Evolutionary conservation across 352 stramenopile species (phyloP).

Genomic region (Globisporangium abappressorium): DNA sequence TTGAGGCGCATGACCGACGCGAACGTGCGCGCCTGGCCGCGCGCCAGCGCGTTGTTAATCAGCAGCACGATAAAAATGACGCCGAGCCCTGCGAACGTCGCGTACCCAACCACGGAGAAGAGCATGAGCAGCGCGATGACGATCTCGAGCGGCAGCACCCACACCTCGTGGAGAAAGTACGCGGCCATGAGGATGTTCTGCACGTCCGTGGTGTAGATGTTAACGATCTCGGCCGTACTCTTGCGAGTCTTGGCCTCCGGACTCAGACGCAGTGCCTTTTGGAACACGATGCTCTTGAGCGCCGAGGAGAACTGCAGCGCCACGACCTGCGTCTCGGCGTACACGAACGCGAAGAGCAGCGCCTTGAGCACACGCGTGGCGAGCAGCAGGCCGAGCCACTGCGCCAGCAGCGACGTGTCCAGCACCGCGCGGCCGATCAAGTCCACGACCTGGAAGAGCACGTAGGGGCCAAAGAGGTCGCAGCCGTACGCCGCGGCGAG

Average conservation of each 20-base stretch:
- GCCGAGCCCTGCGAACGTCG: slow-evolving; percentile 38
- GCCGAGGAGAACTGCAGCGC: slow-evolving; percentile 60
- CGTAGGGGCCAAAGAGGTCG: slow-evolving; percentile 56
- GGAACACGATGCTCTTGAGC: slow-evolving; percentile 73
- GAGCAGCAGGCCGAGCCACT: slow-evolving; percentile 66
- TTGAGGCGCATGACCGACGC: slow-evolving; percentile 36
- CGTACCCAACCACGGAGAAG: slow-evolving; percentile 46
- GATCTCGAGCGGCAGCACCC: slow-evolving; percentile 55
- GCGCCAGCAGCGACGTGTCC: slow-evolving; percentile 30
- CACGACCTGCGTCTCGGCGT: slow-evolving; percentile 56
- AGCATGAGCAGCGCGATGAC: slow-evolving; percentile 46
- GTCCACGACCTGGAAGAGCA: slow-evolving; percentile 58
- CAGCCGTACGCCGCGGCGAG: slow-evolving; percentile 42
- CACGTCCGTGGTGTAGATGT: slow-evolving; percentile 64
- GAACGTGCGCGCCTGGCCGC: slow-evolving; percentile 30
- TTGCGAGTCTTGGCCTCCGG: slow-evolving; percentile 27
- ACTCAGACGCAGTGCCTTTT: slow-evolving; percentile 60
- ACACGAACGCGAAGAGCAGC: slow-evolving; percentile 60
- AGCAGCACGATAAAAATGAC: slow-evolving; percentile 39
- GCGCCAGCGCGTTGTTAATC: slow-evolving; percentile 42
- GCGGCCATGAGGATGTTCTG: slow-evolving; percentile 52
- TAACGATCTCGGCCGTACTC: slow-evolving; percentile 43
- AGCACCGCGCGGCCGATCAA: slow-evolving; percentile 36
- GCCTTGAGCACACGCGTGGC: slow-evolving; percentile 58
- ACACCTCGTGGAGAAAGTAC: slow-evolving; percentile 74